Evolutionary conservation across 1,139 yeast species (phyloP).

Genomic region (Suhomyces bolitotheri): DNA sequence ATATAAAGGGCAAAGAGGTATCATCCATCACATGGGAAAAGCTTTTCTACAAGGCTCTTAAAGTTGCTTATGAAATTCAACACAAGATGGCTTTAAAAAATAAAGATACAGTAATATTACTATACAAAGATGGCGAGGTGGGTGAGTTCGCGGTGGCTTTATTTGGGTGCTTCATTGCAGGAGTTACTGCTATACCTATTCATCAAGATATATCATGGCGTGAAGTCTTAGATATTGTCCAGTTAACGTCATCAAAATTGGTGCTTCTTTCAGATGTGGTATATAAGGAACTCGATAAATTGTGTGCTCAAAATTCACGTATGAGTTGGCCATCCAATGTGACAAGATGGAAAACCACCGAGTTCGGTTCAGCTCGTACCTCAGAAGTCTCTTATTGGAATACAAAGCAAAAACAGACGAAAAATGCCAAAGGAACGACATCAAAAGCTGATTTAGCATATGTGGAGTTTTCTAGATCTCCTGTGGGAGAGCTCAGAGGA

Average conservation of each 20-base stretch:
- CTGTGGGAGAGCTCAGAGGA: slow-evolving; percentile 89
- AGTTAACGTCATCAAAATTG: slow-evolving; percentile 72
- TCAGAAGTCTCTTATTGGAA: slow-evolving; percentile 38
- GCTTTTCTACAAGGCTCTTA: slow-evolving; percentile 76
- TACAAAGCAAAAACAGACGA: slow-evolving; percentile 42
- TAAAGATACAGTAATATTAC: slow-evolving; percentile 79
- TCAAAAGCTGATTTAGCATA: slow-evolving; percentile 76
- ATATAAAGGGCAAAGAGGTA: slow-evolving; percentile 78
- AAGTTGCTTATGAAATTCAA: slow-evolving; percentile 82
- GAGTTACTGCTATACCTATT: slow-evolving; percentile 91
- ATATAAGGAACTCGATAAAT: slow-evolving; percentile 65
- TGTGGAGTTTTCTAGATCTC: slow-evolving; percentile 88
- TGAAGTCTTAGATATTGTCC: slow-evolving; percentile 72
- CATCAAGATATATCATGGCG: slow-evolving; percentile 67
- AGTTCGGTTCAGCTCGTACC: slow-evolving; percentile 68
- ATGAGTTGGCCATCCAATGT: slow-evolving; percentile 46
- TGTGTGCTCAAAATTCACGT: slow-evolving; percentile 39
- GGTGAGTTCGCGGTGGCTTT: slow-evolving; percentile 84
- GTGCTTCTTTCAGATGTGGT: slow-evolving; percentile 81
- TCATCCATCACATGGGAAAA: slow-evolving; percentile 87
- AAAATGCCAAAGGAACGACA: slow-evolving; percentile 8
- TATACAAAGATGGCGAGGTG: slow-evolving; percentile 83
- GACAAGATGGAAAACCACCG: slow-evolving; percentile 84
- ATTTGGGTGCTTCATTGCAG: slow-evolving; percentile 90
- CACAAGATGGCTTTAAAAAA: slow-evolving; percentile 70